Evolutionary conservation across 768 basidiomycete genomes (phyloP).

Genomic region (Postia placenta): DNA sequence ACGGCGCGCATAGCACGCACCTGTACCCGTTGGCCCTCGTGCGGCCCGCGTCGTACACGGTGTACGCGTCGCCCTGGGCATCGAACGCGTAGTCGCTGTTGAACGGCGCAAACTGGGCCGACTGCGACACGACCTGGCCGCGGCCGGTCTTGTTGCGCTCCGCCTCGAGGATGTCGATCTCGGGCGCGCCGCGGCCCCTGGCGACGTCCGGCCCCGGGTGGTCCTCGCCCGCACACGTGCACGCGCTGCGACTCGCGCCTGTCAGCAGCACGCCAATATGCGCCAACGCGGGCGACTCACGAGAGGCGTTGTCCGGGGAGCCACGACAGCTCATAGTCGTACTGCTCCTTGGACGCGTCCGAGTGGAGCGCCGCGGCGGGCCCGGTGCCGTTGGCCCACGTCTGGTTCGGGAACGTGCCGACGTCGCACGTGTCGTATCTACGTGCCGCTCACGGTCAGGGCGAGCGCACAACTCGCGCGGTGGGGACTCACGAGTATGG

Average conservation of each 20-base stretch:
- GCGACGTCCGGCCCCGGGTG: slow-evolving; percentile 63
- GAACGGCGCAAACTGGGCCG: slow-evolving; percentile 65
- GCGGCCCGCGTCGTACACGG: slow-evolving; percentile 28
- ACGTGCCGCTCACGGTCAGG: not conserved
- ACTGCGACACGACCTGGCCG: slow-evolving; percentile 67
- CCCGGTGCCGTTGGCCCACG: slow-evolving; percentile 36
- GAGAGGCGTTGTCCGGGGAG: slow-evolving; percentile 72
- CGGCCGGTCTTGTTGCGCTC: slow-evolving; percentile 49
- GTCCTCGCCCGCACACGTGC: slow-evolving; percentile 69
- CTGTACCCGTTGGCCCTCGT: slow-evolving; percentile 31
- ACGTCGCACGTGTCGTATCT: slow-evolving; percentile 54
- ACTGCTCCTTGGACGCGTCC: slow-evolving; percentile 38
- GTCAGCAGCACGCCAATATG: not conserved
- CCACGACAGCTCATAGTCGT: slow-evolving; percentile 63
- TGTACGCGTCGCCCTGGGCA: slow-evolving; percentile 26
- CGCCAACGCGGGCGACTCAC: slow-evolving; percentile 30
- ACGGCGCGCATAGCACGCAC: slow-evolving; percentile 15
- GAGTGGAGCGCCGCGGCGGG: slow-evolving; percentile 60
- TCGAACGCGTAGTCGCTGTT: slow-evolving; percentile 40
- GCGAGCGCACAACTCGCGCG: not conserved
- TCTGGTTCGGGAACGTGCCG: slow-evolving; percentile 53
- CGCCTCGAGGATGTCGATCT: slow-evolving; percentile 81
- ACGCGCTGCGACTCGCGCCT: slow-evolving; percentile 40
- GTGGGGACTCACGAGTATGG: slow-evolving; percentile 58
- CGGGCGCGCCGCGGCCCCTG: slow-evolving; percentile 66